Evolutionary conservation across 83 land plant genomes (phyloP).

Genomic region (Thuja plicata): DNA sequence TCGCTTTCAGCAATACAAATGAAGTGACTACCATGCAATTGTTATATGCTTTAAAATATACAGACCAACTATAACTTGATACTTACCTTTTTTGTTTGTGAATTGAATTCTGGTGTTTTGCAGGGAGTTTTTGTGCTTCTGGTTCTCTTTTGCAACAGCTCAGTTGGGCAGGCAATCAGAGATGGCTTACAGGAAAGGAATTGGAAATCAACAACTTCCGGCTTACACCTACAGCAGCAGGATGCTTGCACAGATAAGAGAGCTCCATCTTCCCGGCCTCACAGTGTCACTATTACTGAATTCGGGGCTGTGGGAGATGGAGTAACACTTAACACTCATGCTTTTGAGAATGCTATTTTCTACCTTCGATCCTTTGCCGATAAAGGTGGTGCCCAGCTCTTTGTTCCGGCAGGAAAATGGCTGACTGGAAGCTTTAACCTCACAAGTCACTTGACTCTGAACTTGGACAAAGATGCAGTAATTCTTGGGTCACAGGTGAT

Average conservation of each 20-base stretch:
- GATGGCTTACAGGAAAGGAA: not conserved
- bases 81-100: not conserved
- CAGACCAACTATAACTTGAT: not conserved
- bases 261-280: constrained; percentile 37
- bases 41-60: too few species aligned
- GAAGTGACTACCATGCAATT: not conserved
- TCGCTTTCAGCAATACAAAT: not conserved
- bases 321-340: constrained; percentile 69
- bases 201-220: not conserved
- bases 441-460: constrained; percentile 67
- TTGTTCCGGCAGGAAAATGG: constrained; percentile 74
- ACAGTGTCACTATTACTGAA: constrained; percentile 70
- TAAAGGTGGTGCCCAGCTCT: constrained; percentile 81
- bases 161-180: constrained; percentile 1
- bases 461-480: constrained; percentile 58
- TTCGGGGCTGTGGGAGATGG: constrained; percentile 92
- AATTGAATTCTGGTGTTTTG: not conserved
- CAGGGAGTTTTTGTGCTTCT: constrained; percentile 4
- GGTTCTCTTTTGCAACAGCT: constrained; percentile 9
- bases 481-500: constrained; percentile 72
- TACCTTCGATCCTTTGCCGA: constrained; percentile 75
- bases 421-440: constrained; percentile 76
- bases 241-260: constrained; percentile 16
- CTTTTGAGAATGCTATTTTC: constrained; percentile 79
- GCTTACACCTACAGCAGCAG: not conserved